These are phyloP conservation scores for Cyathus striatus DNA, from an alignment of 768 basidiomycete species.

Conservation along the genomic window DNA sequence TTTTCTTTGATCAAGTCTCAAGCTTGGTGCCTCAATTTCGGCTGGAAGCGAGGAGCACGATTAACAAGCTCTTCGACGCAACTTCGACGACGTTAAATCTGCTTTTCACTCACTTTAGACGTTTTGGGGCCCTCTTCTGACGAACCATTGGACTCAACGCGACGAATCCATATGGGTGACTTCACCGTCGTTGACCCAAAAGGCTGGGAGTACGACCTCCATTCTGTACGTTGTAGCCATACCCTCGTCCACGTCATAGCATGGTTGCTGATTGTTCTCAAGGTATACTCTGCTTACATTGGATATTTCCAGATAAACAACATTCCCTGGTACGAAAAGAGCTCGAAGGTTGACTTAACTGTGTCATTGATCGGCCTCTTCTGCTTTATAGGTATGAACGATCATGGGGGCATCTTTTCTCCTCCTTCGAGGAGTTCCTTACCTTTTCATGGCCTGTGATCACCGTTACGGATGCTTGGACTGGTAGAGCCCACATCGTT, in stretches of 20 bases:
- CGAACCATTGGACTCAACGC: too few relatives aligned
- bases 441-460: slow-evolving; percentile 82
- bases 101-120: too few relatives aligned
- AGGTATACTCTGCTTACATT: slow-evolving; percentile 73
- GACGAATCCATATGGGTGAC: slow-evolving; percentile 43
- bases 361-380: not conserved
- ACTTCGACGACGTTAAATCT: too few relatives aligned
- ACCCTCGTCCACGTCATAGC: slow-evolving; percentile 1
- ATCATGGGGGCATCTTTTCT: slow-evolving; percentile 76
- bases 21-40: not conserved
- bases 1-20: too few relatives aligned
- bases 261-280: slow-evolving; percentile 1
- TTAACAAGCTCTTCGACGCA: too few relatives aligned
- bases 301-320: slow-evolving; percentile 71
- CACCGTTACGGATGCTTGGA: slow-evolving; percentile 66
- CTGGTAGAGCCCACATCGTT: slow-evolving; percentile 73
- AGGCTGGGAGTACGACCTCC: slow-evolving; percentile 79
- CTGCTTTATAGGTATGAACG: slow-evolving; percentile 59
- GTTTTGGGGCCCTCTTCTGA: too few relatives aligned
- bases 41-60: too few relatives aligned
- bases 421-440: slow-evolving; percentile 74
- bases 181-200: slow-evolving; percentile 70
- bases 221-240: slow-evolving; percentile 49
- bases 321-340: slow-evolving; percentile 55
- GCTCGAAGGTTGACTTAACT: too few relatives aligned